A percentile compares a stretch with the other conserved stretches of the same genome.
Conservation (phyloP, 352 stramenopile genomes). For the Phytophthora brassicae region DNA sequence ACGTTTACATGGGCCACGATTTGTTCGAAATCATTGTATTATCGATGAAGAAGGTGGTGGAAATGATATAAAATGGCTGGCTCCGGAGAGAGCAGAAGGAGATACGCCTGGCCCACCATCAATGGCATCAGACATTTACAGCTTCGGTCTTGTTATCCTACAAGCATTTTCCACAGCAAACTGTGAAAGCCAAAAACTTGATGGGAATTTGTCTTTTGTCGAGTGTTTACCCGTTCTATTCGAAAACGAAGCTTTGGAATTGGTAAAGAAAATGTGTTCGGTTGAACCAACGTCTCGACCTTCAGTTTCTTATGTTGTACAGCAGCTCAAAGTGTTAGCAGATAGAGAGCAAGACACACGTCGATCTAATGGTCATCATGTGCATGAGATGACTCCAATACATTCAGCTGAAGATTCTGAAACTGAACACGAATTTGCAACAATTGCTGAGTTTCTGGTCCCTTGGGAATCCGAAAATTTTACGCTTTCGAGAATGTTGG, state of each 20-base stretch:
- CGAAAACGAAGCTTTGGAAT: slow-evolving; percentile 3
- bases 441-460: slow-evolving; percentile 1
- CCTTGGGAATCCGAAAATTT: not conserved
- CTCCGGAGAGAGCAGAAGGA: slow-evolving; percentile 10
- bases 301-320: slow-evolving; percentile 29
- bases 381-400: not conserved
- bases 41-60: not conserved
- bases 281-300: slow-evolving; percentile 16
- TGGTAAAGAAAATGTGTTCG: slow-evolving; percentile 34
- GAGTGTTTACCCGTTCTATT: not conserved
- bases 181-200: not conserved
- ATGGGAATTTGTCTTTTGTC: not conserved
- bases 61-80: slow-evolving; percentile 5
- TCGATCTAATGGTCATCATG: not conserved
- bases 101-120: slow-evolving; percentile 15
- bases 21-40: not conserved
- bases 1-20: not conserved
- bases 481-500: slow-evolving; percentile 12
- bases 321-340: slow-evolving; percentile 23
- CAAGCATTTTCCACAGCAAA: slow-evolving; percentile 7
- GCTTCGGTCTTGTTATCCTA: slow-evolving; percentile 29
- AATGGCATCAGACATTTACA: slow-evolving; percentile 31
- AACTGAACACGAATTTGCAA: not conserved
- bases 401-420: not conserved
- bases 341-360: not conserved